Base-by-base conservation (phyloP, 2,329 filamentous ascomycete genomes). In the Fusarium dimerum region DNA sequence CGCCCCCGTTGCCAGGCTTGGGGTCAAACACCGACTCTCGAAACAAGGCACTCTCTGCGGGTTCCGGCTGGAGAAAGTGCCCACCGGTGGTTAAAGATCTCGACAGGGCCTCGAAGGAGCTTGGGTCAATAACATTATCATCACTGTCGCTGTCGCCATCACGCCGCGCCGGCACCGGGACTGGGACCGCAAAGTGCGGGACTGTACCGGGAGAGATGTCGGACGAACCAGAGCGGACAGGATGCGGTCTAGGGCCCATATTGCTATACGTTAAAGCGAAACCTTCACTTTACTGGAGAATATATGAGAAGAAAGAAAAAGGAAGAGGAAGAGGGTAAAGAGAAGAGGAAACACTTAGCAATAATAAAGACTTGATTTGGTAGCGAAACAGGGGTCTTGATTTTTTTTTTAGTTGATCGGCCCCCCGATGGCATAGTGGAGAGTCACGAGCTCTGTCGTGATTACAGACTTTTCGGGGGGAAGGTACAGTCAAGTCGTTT, bases 1-100 rank as follows among this genome's bases (percentile, higher is more conserved):
- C 58, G 12, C 56, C 52, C 3, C 50, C 43, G 43, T 43, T 55
- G 52, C 52, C 43, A 63, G 59, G 51, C 47, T 49, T 55, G 46
- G 58, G 52, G 51, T 59, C 62, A 26, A 56, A 57, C 18, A 40
- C 50, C 5, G 50, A 47, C 12, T 62, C 57, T 30, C 70, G 63
- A 3, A 79, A 65, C 66, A 78, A 71, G 45, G 73, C 67, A 48
- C 71, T 68, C 53, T 75, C 72, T 40, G 69, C 54, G 3, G 71
- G 60, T 55, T 77, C 76, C 10, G 76, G 74, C 50, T 76, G 74
- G 10, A 78, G 66, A 17, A 73, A 66, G 18, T 72, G 67, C 6
- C 66, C 70, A 3, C 64, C 64, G 1, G 71, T 70, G 13, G 72
- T 75, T 45, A 75, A 54, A 3, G 76, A 77, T 26, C 68, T 68